Base-by-base conservation (phyloP, 441 rosid species). In the Adansonia madagascariensis region DNA sequence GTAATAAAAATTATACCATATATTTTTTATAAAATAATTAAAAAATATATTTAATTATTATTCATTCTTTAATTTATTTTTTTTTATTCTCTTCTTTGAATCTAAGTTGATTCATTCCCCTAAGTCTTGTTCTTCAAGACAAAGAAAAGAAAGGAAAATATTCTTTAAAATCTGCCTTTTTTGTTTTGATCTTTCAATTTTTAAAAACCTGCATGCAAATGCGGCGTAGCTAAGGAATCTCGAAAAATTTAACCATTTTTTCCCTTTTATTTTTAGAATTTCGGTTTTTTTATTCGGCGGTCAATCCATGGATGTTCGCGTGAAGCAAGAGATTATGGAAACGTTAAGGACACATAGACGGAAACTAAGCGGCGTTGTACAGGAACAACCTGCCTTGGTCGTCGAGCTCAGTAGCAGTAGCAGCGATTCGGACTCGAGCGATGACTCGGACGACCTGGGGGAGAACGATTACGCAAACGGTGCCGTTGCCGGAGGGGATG, bases 401-500 rank as follows among this genome's bases (percentile, higher is more conserved):
- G 35, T 75, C 71, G 61, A 63, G 2, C 78, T 75, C 15, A 75
- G 71, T 7, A 61, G 71, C 76, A 78, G 85, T 71, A 56, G 84
- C 57, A 85, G 90, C 75, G 79, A 86, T 78, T 84, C 85, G 80
- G 90, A 75, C 22, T 89, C 91, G 14, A 72, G 75, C 35, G 90
- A 82, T 4, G 60, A 77, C 14, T 82, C 72, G 1, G 80, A 31
- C 7, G 85, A 81, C n/a, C 62, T 78, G 24, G 85, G 82, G 52
- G 80, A 55, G 4, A 17, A 15, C 20, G 75, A 35, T 6, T 77
- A 57, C 4, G 75, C 41, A 0, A 47, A 22, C 3, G 8, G 10
- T 18, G 52, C 6, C 39, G 35, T 72, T 41, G 8, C 18, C 2
- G 52, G 35, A 10, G 52, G 10, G 35, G 75, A 72, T 17, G 75